Evolutionary conservation across 306 rosid species (phyloP).

Genomic region (Hippophae rhamnoides): DNA sequence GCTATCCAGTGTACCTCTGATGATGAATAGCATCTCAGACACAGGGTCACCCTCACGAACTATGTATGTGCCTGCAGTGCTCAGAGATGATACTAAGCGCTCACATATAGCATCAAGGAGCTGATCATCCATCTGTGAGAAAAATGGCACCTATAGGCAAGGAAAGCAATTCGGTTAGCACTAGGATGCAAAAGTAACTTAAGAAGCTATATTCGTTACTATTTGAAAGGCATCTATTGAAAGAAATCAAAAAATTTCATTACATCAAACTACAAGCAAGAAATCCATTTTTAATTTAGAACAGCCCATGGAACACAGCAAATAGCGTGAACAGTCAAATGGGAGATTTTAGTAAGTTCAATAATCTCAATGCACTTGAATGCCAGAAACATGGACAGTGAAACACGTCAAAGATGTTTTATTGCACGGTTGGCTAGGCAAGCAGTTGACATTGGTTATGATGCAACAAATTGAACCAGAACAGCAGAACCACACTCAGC

Average conservation of each 20-base stretch:
- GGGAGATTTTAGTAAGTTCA: background rate
- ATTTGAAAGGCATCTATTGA: background rate
- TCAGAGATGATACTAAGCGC: constrained; percentile 79
- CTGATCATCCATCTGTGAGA: constrained; percentile 96
- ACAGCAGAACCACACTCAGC: no score
- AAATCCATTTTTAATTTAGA: background rate
- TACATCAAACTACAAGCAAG: constrained; percentile 9
- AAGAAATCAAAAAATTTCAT: background rate
- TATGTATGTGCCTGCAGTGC: constrained; percentile 79
- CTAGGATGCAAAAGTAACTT: background rate
- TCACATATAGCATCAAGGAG: constrained; percentile 96
- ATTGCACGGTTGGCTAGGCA: no score
- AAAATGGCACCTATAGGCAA: constrained; percentile 80
- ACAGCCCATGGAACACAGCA: background rate
- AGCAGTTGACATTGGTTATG: no score
- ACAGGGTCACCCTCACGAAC: constrained; percentile 97
- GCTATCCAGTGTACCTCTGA: constrained; percentile 88
- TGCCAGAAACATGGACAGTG: no score
- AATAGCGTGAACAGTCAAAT: background rate
- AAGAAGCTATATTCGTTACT: background rate
- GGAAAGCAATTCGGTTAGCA: constrained; percentile 13
- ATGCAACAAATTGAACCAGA: no score
- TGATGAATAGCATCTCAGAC: constrained; percentile 80
- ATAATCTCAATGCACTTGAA: no score
- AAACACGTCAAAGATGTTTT: no score